These are phyloP conservation scores for Microsporum ferrugineum DNA, from an alignment of 2,329 filamentous ascomycete species.

Conservation along the genomic window DNA sequence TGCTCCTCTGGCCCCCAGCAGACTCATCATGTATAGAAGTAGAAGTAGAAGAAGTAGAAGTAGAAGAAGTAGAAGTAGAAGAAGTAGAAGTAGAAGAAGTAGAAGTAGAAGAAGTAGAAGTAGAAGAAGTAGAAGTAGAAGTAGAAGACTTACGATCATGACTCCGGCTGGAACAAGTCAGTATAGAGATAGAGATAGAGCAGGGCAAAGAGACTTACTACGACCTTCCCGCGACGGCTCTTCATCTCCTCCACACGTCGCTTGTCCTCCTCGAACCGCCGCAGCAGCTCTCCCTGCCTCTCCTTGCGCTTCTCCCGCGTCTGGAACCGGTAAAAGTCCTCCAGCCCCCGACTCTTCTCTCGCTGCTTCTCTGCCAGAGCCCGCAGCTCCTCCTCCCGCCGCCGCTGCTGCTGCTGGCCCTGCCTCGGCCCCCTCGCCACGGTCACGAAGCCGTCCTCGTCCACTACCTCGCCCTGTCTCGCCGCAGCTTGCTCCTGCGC, in stretches of 20 bases:
- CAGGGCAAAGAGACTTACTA: constrained; percentile 23
- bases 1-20: constrained; percentile 42
- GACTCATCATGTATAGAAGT: constrained; percentile 33
- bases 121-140: not conserved
- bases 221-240: constrained; percentile 52
- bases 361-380: constrained; percentile 47
- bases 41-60: no score
- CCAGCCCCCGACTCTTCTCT: constrained; percentile 53
- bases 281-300: constrained; percentile 56
- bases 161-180: not conserved
- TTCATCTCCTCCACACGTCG: constrained; percentile 60
- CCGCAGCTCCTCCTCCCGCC: constrained; percentile 58
- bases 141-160: no score
- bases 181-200: not conserved
- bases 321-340: constrained; percentile 79
- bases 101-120: no score
- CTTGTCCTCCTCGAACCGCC: constrained; percentile 65
- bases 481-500: constrained; percentile 51
- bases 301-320: constrained; percentile 66
- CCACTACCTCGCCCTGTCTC: constrained; percentile 62
- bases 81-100: not conserved
- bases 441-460: constrained; percentile 92
- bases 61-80: not conserved
- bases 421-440: constrained; percentile 67
- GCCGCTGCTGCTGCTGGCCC: constrained; percentile 46